Percentiles rank a stretch among this genome's conserved stretches.
phyloP scores from a whole-genome alignment of 1,284 basidiomycete genomes.

The Golubevia sp. region DNA sequence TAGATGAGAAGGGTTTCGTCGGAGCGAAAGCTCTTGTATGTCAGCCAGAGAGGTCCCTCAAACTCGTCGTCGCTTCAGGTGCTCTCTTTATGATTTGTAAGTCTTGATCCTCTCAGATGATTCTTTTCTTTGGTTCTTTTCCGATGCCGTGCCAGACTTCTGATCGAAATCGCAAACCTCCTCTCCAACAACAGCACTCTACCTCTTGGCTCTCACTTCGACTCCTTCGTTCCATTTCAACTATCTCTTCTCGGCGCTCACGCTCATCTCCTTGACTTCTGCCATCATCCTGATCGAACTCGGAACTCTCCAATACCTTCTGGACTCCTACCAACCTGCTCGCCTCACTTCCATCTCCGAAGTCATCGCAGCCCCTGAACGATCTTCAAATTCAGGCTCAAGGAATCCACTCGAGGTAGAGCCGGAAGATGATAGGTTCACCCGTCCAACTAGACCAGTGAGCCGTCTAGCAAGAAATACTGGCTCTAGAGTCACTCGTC shows the following conservation, averaged over 20 bases:
- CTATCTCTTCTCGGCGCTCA: conserved; percentile 24
- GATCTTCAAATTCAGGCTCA: neutral
- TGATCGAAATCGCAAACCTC: neutral
- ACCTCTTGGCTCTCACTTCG: conserved; percentile 24
- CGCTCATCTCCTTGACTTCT: conserved; percentile 14
- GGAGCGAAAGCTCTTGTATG: conserved; percentile 21
- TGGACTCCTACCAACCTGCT: conserved; percentile 22
- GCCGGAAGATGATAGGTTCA: conserved; percentile 18
- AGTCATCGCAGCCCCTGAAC: conserved; percentile 22
- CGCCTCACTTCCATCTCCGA: conserved; percentile 15
- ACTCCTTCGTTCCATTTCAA: conserved; percentile 11
- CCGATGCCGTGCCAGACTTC: neutral
- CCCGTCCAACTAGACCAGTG: conserved; percentile 11
- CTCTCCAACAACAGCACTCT: conserved; percentile 19
- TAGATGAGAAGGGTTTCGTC: conserved; percentile 41
- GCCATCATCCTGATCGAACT: conserved; percentile 11
- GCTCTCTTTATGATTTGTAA: conserved; percentile 17
- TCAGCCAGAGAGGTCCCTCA: conserved; percentile 21
- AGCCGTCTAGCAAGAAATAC: neutral
- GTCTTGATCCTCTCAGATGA: neutral
- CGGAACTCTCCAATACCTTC: conserved; percentile 16
- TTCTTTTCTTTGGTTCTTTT: too few relatives aligned
- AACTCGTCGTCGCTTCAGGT: conserved; percentile 10
- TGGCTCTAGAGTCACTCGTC: neutral
- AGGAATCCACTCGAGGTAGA: neutral